Percentiles rank a stretch among this genome's conserved stretches.
These are phyloP conservation scores for Camellia lanceoleosa DNA, from an alignment of 148 eudicot species.

Conservation along the genomic window DNA sequence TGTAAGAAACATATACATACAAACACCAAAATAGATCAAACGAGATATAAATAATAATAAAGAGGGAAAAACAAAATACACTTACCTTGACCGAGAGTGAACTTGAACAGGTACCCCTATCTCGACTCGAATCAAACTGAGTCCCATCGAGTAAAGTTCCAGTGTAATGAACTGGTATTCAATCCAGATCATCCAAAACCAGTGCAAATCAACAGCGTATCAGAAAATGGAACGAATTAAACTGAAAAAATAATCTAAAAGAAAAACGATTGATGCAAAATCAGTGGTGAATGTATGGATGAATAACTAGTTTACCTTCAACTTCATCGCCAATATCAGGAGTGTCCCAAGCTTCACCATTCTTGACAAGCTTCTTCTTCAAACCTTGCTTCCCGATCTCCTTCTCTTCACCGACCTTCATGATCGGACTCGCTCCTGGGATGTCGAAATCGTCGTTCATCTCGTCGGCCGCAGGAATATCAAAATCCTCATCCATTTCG, in stretches of 20 bases:
- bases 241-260: not conserved
- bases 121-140: slow-evolving; percentile 87
- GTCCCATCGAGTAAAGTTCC: slow-evolving; percentile 94
- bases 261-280: too few relatives aligned
- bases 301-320: slow-evolving; percentile 44
- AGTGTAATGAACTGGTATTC: slow-evolving; percentile 79
- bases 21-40: slow-evolving; percentile 46
- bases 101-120: slow-evolving; percentile 78
- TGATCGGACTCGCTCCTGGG: slow-evolving; percentile 34
- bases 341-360: slow-evolving; percentile 82
- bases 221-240: not conserved
- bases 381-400: slow-evolving; percentile 75
- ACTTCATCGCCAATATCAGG: slow-evolving; percentile 94
- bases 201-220: not conserved
- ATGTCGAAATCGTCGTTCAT: slow-evolving; percentile 62
- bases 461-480: slow-evolving; percentile 57
- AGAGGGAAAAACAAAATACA: not conserved
- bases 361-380: slow-evolving; percentile 90
- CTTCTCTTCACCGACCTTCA: slow-evolving; percentile 87
- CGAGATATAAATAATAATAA: not conserved
- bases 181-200: slow-evolving; percentile 9
- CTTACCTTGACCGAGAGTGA: slow-evolving; percentile 93
- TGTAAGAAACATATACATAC: slow-evolving; percentile 56
- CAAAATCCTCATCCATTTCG: slow-evolving; percentile 69
- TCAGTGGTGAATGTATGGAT: not conserved